Evolutionary conservation across 805 yeast genomes (phyloP).

Genomic region (Schizosaccharomyces cryophilus): DNA sequence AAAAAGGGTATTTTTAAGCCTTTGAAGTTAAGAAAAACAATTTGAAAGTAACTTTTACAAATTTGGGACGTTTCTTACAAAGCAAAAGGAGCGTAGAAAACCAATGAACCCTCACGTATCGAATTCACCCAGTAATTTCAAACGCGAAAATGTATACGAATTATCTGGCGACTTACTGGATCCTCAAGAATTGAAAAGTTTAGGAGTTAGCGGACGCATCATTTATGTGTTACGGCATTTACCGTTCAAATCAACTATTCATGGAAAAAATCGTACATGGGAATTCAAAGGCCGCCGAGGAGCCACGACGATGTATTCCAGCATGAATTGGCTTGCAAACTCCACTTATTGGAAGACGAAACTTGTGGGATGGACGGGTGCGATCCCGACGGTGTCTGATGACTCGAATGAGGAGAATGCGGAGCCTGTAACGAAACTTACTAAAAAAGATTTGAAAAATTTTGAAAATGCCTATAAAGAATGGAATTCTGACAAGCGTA

Average conservation of each 20-base stretch:
- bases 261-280: not conserved
- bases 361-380: constrained; percentile 90
- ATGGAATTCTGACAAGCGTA: not conserved
- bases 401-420: not conserved
- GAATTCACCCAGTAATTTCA: not conserved
- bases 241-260: not conserved
- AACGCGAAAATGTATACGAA: not conserved
- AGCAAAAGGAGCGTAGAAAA: not conserved
- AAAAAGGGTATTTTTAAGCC: no score
- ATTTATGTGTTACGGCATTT: not conserved
- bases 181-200: not conserved
- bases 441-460: not conserved
- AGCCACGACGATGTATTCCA: constrained; percentile 60
- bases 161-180: not conserved
- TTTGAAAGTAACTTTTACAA: no score
- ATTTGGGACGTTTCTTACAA: no score
- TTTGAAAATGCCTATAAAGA: not conserved
- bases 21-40: no score
- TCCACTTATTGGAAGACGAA: constrained; percentile 63
- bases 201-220: not conserved
- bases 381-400: constrained; percentile 19
- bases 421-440: not conserved
- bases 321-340: constrained; percentile 34
- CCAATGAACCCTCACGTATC: not conserved
- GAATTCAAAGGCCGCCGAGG: constrained; percentile 27